phyloP scores from a whole-genome alignment of 768 basidiomycete species.

The Dentipellis sp. region DNA sequence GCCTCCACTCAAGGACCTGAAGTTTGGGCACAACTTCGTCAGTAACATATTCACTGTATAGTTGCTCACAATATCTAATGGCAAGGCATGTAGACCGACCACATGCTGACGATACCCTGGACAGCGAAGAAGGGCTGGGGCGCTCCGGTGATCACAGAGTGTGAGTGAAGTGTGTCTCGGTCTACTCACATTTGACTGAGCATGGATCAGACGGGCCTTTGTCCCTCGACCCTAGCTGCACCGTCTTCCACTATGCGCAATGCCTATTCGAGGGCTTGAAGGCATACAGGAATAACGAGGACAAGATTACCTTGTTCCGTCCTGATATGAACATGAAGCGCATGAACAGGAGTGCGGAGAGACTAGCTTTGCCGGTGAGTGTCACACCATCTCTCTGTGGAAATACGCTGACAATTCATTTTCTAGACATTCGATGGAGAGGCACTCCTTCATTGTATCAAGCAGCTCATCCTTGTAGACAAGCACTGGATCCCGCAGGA shows the following conservation, averaged over 20 bases:
- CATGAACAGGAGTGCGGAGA: conserved; percentile 36
- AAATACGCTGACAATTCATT: neutral
- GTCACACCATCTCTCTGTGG: neutral
- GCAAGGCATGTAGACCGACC: conserved; percentile 18
- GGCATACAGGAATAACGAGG: conserved; percentile 36
- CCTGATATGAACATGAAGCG: conserved; percentile 47
- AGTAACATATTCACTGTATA: neutral
- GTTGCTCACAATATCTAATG: neutral
- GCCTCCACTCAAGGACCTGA: conserved; percentile 5
- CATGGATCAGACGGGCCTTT: conserved; percentile 31
- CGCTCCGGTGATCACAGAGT: conserved; percentile 34
- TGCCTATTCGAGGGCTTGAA: conserved; percentile 43
- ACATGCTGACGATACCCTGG: conserved; percentile 35
- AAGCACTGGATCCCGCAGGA: conserved; percentile 41
- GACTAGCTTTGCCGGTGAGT: conserved; percentile 27
- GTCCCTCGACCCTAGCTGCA: conserved; percentile 38
- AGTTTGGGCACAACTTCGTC: conserved; percentile 14
- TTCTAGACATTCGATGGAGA: conserved; percentile 31
- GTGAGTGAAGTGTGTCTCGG: conserved; percentile 17
- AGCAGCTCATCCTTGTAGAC: conserved; percentile 36
- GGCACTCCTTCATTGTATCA: conserved; percentile 33
- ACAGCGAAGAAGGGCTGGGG: conserved; percentile 32
- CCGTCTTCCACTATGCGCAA: conserved; percentile 46
- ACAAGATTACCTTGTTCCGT: conserved; percentile 36
- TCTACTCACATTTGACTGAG: neutral